Conservation (phyloP, 257 asterid genomes). For the Euphrasia confusa region DNA sequence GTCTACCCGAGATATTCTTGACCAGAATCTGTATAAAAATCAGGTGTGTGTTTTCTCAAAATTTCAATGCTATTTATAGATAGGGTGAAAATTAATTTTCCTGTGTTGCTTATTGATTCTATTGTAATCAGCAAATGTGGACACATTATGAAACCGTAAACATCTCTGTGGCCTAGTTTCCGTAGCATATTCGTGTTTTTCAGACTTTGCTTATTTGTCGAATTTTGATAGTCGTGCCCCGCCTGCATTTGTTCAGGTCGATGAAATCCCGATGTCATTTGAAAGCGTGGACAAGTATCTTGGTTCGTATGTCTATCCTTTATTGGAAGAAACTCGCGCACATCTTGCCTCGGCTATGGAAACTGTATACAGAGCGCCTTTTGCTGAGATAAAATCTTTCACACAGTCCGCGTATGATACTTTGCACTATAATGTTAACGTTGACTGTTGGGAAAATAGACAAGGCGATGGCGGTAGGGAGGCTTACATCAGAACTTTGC, state of each 20-base stretch:
- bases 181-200: background rate
- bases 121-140: background rate
- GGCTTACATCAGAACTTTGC: conserved; percentile 39
- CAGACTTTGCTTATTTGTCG: too few relatives aligned
- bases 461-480: conserved; percentile 28
- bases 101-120: background rate
- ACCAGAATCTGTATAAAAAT: conserved; percentile 34
- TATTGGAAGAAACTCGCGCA: conserved; percentile 59
- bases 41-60: conserved; percentile 29
- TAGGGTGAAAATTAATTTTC: background rate
- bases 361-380: conserved; percentile 39
- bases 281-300: conserved; percentile 35
- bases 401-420: background rate
- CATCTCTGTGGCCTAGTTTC: too few relatives aligned
- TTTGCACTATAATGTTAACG: conserved; percentile 17
- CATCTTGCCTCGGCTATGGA: conserved; percentile 42
- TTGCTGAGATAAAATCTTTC: conserved; percentile 36
- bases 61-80: background rate
- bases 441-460: conserved; percentile 39
- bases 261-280: conserved; percentile 42
- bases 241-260: conserved; percentile 32
- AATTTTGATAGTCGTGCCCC: background rate
- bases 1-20: conserved; percentile 37
- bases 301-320: conserved; percentile 37
- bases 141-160: background rate